Base-by-base conservation (phyloP, 495 filamentous ascomycete genomes). In the Neurospora tetrasperma region DNA sequence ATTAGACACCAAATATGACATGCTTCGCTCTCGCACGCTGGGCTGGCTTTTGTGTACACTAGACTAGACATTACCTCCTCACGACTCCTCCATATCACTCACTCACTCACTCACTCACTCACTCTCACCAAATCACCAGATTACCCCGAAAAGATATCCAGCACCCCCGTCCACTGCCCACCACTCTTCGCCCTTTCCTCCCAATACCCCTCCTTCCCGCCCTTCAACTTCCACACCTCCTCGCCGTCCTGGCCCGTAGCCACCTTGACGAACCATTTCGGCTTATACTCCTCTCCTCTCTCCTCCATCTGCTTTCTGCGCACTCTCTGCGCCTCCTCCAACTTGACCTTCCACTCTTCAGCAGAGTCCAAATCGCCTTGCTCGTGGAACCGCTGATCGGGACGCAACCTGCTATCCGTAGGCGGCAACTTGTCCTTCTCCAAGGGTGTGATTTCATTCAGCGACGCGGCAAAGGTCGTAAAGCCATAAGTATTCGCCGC, bases 381-480 rank as follows among this genome's bases (percentile, higher is more conserved):
- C 80, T 99, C 96, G 0, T 90, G 87, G 2, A 94, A 89, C n/a
- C 92, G 86, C 84, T 98, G 96, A 78, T 99, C 96, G n/a, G 94
- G 96, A 39, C 96, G 85, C 39, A 97, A 82, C 68, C 96, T 83
- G 6, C 87, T 90, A 79, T 99, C 96, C 0, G 94, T 98, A 8
- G 89, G 85, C 12, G 96, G 91, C 2, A 96, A 81, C 39, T 87
- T 87, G 0, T 84, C 86, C 54, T 89, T 84, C 79, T 99, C 96
- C 12, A 97, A 84, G 0, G 85, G 71, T 0, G 96, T 98, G 69
- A 96, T 89, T 79, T 99, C 93, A 77, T 99, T 99, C 6, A 99
- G 84, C 9, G 86, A 78, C 0, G 94, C 94, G 0, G 96, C 94
- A 75, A 98, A 99, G 5, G 85, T 82, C 0, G 96, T 96, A 73